Conservation (phyloP, 768 basidiomycete genomes). For the Leccinum olivaceopallidum region DNA sequence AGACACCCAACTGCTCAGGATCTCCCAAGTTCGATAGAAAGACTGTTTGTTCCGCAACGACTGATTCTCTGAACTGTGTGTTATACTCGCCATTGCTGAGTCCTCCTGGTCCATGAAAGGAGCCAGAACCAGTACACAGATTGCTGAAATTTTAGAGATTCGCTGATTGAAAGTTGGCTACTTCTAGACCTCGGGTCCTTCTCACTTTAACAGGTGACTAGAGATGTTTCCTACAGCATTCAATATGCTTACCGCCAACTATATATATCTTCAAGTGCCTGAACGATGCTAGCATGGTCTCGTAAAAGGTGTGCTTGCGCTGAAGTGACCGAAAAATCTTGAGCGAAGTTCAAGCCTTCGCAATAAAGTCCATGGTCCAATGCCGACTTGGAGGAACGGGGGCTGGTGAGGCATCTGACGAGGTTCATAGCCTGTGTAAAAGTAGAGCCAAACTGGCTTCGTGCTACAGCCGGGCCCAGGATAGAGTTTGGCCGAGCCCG, state of each 20-base stretch:
- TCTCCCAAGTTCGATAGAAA: slow-evolving; percentile 14
- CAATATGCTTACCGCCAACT: slow-evolving; percentile 36
- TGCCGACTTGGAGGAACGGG: neutral
- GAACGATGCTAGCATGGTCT: slow-evolving; percentile 27
- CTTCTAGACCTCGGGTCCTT: slow-evolving; percentile 35
- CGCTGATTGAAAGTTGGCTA: slow-evolving; percentile 32
- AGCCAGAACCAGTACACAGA: slow-evolving; percentile 33
- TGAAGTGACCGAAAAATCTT: slow-evolving; percentile 13
- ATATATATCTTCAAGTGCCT: slow-evolving; percentile 38
- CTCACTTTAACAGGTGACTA: slow-evolving; percentile 23
- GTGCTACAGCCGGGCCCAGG: slow-evolving; percentile 28
- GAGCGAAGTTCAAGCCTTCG: slow-evolving; percentile 3
- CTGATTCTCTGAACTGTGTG: slow-evolving; percentile 8
- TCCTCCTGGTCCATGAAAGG: slow-evolving; percentile 11
- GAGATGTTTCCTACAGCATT: neutral
- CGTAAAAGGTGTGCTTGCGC: slow-evolving; percentile 26
- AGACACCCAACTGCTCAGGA: slow-evolving; percentile 22
- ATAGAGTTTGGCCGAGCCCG: slow-evolving; percentile 32
- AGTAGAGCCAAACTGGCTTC: slow-evolving; percentile 31
- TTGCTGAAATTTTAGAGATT: slow-evolving; percentile 33
- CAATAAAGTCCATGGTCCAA: slow-evolving; percentile 12
- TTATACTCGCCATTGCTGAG: neutral
- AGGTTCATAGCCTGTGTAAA: slow-evolving; percentile 34
- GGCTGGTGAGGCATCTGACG: slow-evolving; percentile 17
- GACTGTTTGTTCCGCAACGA: slow-evolving; percentile 3